A percentile compares a stretch with the other conserved stretches of the same genome.
phyloP scores from a whole-genome alignment of 164 flowering plant genomes.

The Vitis riparia region DNA sequence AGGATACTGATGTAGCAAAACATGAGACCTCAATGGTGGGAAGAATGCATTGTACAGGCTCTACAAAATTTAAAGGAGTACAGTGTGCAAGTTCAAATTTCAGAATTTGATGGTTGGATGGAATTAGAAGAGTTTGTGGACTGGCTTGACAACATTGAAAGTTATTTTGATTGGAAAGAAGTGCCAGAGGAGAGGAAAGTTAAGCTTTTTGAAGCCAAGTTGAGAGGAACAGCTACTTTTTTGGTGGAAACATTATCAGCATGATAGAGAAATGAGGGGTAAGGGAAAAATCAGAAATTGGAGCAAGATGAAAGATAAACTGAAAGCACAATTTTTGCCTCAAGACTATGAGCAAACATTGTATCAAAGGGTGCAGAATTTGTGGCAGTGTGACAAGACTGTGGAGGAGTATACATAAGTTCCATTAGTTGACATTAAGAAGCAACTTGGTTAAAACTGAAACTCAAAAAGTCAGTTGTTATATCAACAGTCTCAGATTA shows the following conservation, averaged over 20 bases:
- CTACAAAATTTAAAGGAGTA: constrained; percentile 3
- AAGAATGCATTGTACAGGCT: background rate
- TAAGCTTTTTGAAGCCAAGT: background rate
- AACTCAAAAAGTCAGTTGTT: too few species aligned
- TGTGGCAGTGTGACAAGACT: background rate
- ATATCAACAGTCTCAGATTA: too few species aligned
- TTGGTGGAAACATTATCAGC: background rate
- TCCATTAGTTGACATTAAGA: background rate
- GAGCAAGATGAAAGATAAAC: background rate
- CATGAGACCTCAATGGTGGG: background rate
- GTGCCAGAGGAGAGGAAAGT: background rate
- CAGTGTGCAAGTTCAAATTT: background rate
- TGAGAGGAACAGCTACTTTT: background rate
- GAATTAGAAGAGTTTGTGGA: background rate
- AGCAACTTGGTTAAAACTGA: too few species aligned
- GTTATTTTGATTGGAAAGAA: background rate
- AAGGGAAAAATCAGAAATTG: background rate
- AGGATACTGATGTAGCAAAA: background rate
- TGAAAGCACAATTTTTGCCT: background rate
- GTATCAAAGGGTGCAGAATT: background rate
- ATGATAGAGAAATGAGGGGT: background rate
- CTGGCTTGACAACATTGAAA: background rate
- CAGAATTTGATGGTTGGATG: background rate
- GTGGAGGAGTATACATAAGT: background rate
- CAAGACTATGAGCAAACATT: background rate